Conservation (phyloP, 2,329 filamentous ascomycete genomes). For the Penicillium sp. region DNA sequence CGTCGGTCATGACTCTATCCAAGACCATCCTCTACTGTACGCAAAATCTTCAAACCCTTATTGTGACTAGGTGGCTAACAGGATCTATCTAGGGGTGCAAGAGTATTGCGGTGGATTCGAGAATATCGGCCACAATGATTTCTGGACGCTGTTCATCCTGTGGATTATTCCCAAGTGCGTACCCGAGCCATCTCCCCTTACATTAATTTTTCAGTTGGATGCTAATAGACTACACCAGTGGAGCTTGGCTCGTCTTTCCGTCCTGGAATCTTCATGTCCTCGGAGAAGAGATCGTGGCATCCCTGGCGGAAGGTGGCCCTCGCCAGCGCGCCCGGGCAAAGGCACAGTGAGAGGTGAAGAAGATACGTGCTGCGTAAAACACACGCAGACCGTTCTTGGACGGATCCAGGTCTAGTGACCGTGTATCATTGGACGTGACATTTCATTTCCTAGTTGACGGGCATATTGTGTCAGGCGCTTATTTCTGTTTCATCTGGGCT, state of each 20-base stretch:
- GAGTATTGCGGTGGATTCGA: conserved; percentile 65
- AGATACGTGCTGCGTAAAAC: too few species aligned
- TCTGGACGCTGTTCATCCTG: conserved; percentile 57
- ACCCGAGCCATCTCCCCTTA: not conserved
- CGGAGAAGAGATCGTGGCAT: conserved; percentile 65
- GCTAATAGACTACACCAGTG: conserved; percentile 48
- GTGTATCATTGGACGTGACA: not conserved
- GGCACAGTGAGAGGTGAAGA: conserved; percentile 25
- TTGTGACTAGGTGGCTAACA: not conserved
- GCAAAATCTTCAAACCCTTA: conserved; percentile 29
- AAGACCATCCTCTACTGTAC: conserved; percentile 72
- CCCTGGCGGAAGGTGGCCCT: conserved; percentile 50
- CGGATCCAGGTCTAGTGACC: not conserved
- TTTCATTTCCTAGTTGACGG: not conserved
- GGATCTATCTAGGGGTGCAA: conserved; percentile 53
- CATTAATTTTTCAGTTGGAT: not conserved
- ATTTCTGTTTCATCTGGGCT: not conserved
- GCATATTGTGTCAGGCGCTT: not conserved
- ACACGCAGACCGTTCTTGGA: too few species aligned
- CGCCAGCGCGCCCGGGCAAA: conserved; percentile 36
- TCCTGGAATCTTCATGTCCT: conserved; percentile 66
- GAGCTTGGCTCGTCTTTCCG: conserved; percentile 68
- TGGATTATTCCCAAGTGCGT: conserved; percentile 72
- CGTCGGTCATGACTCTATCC: conserved; percentile 67
- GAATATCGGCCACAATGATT: conserved; percentile 67